Evolutionary conservation across 805 yeast species (phyloP).

Genomic region (Clavispora vitiphila): DNA sequence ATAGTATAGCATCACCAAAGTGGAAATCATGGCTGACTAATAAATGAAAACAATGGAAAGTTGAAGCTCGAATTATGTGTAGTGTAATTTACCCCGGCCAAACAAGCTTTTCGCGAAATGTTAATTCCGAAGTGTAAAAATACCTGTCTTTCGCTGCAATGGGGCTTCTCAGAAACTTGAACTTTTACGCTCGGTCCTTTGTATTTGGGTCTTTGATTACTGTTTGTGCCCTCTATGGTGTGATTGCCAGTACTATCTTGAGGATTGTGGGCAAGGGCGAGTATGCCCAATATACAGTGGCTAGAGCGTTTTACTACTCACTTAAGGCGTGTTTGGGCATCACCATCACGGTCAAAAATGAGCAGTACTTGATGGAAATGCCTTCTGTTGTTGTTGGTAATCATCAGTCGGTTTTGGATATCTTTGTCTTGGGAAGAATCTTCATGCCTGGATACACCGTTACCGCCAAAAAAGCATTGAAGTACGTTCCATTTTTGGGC

Average conservation of each 20-base stretch:
- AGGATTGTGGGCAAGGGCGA: constrained; percentile 68
- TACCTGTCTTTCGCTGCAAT: constrained; percentile 4
- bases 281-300: constrained; percentile 85
- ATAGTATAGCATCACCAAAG: no score
- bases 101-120: neutral
- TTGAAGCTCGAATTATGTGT: no score
- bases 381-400: constrained; percentile 84
- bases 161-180: constrained; percentile 21
- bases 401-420: constrained; percentile 89
- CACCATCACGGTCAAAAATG: constrained; percentile 59
- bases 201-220: constrained; percentile 47
- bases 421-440: constrained; percentile 70
- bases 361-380: constrained; percentile 24
- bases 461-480: constrained; percentile 82
- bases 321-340: constrained; percentile 64
- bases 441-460: constrained; percentile 89
- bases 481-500: constrained; percentile 85
- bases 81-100: no score
- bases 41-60: no score
- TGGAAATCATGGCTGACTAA: no score
- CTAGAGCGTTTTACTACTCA: constrained; percentile 67
- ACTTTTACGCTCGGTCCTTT: constrained; percentile 53
- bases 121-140: no score
- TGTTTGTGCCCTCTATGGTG: constrained; percentile 70
- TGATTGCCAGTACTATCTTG: constrained; percentile 64